Conservation (phyloP, 257 asterid species). For the Nicotiana otophora region DNA sequence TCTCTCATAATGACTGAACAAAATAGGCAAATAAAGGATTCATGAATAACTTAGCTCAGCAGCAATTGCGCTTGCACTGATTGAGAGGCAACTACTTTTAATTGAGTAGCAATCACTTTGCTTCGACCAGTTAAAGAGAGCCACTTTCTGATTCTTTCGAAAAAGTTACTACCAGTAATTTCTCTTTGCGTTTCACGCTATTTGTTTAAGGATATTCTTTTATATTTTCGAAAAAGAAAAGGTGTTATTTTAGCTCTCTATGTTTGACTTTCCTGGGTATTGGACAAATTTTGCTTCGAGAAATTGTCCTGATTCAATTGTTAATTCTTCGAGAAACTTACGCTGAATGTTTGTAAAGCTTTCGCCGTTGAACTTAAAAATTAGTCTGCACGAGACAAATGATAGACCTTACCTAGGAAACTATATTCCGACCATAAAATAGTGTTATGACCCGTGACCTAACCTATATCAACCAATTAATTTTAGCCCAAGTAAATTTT, state of each 20-base stretch:
- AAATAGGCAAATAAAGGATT: background rate
- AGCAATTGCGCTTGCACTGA: conserved; percentile 10
- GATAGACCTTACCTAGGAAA: background rate
- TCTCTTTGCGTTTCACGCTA: background rate
- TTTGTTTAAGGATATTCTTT: background rate
- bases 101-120: background rate
- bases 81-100: conserved; percentile 7
- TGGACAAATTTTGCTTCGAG: background rate
- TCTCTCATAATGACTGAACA: background rate
- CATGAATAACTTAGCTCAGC: background rate
- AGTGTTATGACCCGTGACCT: background rate
- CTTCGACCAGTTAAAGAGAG: background rate
- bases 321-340: background rate
- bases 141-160: background rate
- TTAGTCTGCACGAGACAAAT: background rate
- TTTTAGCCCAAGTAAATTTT: background rate
- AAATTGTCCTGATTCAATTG: background rate
- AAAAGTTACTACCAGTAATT: background rate
- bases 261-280: background rate
- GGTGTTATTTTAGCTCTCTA: background rate
- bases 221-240: background rate
- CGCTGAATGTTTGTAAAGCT: background rate
- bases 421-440: background rate
- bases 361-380: background rate
- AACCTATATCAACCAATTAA: background rate